Evolutionary conservation across 169 alveolate species (phyloP), one percentile per base, ranked within the genome.

Genomic region (Plasmodium gonderi): DNA sequence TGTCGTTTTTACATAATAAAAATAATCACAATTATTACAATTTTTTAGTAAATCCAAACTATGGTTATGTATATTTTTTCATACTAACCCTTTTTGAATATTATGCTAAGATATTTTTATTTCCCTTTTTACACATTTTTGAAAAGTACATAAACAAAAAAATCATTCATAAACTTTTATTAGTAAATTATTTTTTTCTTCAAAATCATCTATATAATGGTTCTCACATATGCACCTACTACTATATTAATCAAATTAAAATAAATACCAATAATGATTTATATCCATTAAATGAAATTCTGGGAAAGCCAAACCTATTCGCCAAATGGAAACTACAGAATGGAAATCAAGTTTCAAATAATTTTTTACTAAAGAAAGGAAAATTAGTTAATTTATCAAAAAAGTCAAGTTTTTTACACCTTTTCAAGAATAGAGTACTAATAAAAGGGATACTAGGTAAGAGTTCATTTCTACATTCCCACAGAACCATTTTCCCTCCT

Each of bases 1-100:
- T 85, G 14, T 85, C 92, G 5, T 85, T 74, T 64, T 26, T 54
- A 31, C 92, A 85, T 51, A 85, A 85, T 77, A 74, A 72, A 60
- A 33, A 85, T 49, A 85, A 85, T 54, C 29, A 17, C 29, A 85
- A 85, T 40, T 85, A 72, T 54, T 85, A 85, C 23, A 85, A 85
- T 65, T 85, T 85, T 40, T 38, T 85, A 54, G 79, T 85, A 45
- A 85, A 85, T 23, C 92, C 92, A 11, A 85, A 85, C 33, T 75
- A 31, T 74, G 79, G 69, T 7, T 85, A 85, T 54, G 83, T 29
- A 1, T 85, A 54, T 40, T 85, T 85, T 65, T 85, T 85, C 78
- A 36, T 85, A 29, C 67, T 72, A 8, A 85, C 92, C 26, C 45
- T 85, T 9, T 7, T 85, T 72, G 92, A 85, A 54, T 85, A 85